Conservation (phyloP, 164 flowering plant species). For the Chimonanthus salicifolius region DNA sequence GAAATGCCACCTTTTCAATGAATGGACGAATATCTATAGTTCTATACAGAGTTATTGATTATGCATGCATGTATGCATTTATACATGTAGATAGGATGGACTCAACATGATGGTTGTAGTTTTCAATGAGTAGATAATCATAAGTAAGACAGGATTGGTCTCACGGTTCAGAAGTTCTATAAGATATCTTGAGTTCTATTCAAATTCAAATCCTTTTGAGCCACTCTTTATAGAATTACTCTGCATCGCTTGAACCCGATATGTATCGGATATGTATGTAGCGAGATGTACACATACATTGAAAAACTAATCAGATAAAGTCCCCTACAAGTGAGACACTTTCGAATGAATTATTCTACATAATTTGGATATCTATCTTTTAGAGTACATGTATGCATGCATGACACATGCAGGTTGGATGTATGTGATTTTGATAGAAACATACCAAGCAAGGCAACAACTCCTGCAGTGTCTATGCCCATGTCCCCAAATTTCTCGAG, state of each 20-base stretch:
- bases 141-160: not conserved
- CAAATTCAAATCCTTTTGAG: too few species aligned
- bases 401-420: not conserved
- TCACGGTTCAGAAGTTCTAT: not conserved
- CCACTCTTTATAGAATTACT: too few species aligned
- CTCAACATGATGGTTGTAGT: too few species aligned
- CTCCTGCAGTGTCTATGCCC: slow-evolving; percentile 87
- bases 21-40: too few species aligned
- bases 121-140: not conserved
- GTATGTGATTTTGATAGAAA: not conserved
- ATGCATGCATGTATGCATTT: too few species aligned
- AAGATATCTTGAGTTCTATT: too few species aligned
- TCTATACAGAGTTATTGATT: too few species aligned
- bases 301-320: not conserved
- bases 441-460: slow-evolving; percentile 88
- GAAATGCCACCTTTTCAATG: too few species aligned
- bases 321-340: too few species aligned
- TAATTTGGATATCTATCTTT: too few species aligned
- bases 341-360: too few species aligned
- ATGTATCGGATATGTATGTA: not conserved
- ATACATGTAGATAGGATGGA: too few species aligned
- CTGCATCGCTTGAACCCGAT: not conserved
- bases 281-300: not conserved
- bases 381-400: not conserved
- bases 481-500: slow-evolving; percentile 75